phyloP scores from a whole-genome alignment of 148 eudicot species.

The Fagopyrum tataricum region DNA sequence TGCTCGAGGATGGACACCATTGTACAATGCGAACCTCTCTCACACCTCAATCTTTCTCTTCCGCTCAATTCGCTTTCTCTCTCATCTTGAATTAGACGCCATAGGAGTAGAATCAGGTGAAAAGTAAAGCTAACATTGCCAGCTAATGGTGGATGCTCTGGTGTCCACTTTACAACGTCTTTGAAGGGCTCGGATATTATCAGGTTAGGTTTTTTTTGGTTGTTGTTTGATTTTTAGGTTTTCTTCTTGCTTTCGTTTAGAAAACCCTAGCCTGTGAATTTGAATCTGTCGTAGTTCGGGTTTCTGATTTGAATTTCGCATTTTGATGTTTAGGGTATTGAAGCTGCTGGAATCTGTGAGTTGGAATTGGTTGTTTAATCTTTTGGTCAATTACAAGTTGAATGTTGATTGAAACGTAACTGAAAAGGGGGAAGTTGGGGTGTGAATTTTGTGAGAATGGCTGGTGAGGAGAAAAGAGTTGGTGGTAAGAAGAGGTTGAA shows the following conservation, averaged over 20 bases:
- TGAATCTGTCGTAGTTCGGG: background rate
- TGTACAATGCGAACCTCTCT: conserved; percentile 7
- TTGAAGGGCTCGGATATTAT: background rate
- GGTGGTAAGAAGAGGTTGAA: conserved; percentile 55
- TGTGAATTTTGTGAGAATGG: conserved; percentile 48
- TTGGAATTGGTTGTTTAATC: conserved; percentile 4
- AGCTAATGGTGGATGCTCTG: background rate
- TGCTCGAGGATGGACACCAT: background rate
- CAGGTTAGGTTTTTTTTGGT: conserved; percentile 1
- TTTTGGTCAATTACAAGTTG: background rate
- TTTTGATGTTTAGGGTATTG: background rate
- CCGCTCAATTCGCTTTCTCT: background rate
- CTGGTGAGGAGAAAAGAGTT: conserved; percentile 41
- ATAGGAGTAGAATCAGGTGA: background rate
- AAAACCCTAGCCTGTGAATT: conserved; percentile 8
- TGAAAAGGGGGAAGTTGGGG: conserved; percentile 10
- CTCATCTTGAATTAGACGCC: conserved; percentile 2
- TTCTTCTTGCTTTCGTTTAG: background rate
- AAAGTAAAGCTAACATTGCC: background rate
- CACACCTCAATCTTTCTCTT: conserved; percentile 15
- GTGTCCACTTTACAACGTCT: conserved; percentile 7
- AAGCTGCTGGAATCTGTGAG: background rate
- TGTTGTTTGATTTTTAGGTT: background rate
- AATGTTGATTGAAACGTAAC: conserved; percentile 12
- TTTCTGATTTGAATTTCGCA: conserved; percentile 6